Evolutionary conservation across 495 filamentous ascomycete species (phyloP), one percentile per base, ranked within the genome.

Genomic region (Talaromyces borbonicus): DNA sequence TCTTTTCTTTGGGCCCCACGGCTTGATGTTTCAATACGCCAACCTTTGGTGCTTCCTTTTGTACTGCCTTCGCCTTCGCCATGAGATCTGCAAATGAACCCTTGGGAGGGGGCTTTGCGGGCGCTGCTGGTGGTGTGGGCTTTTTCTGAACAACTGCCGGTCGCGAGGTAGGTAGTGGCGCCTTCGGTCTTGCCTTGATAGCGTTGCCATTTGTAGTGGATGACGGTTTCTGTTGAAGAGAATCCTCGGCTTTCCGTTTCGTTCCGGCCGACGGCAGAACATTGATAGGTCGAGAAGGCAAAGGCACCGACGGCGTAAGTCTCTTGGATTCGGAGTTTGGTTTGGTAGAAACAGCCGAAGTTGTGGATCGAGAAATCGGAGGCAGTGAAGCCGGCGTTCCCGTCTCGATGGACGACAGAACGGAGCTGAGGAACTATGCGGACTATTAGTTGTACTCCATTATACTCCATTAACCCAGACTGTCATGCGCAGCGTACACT

Each of bases 361-460:
- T 53, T 42, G 69, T 55, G 35, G 58, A 55, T 15, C 55, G 52
- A 25, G 61, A 52, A 41, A 50, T 47, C 31, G 45, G 49, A 12
- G 61, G 58, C 14, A 56, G 43, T 25, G 56, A 59, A 27, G 64
- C 45, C 32, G 62, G 61, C 37, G 63, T 63, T 33, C 66, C 72
- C 56, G 67, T 67, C 56, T 69, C 64, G 30, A 79, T 66, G 26
- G 72, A 75, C 48, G 74, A 69, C 45, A 78, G 67, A 22, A 78
- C 66, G 18, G 76, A 79, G 54, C 75, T 75, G 54, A 80, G 69
- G 48, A 77, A 77, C 76, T 80, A 32, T 8, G 18, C n/a, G n/a
- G n/a, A n/a, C n/a, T n/a, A n/a, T n/a, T n/a, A n/a, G n/a, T n/a
- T n/a, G n/a, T n/a, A n/a, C n/a, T n/a, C n/a, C n/a, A n/a, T n/a